Evolutionary conservation across 768 basidiomycete genomes (phyloP).

Genomic region (Collybia mongolica): DNA sequence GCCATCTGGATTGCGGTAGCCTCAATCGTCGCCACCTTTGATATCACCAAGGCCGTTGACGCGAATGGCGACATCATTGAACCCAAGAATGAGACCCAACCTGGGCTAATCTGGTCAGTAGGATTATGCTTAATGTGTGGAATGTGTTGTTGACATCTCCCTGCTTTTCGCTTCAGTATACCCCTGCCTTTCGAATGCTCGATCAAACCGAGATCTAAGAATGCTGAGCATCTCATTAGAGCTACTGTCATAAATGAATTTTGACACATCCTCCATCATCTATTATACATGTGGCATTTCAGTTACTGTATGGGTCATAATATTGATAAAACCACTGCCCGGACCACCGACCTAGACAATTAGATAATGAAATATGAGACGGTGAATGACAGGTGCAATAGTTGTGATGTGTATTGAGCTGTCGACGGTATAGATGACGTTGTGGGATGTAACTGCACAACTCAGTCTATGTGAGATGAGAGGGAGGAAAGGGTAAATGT

Average conservation of each 20-base stretch:
- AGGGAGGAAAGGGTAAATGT: too few relatives aligned
- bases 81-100: slow-evolving; percentile 26
- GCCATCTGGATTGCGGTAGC: slow-evolving; percentile 26
- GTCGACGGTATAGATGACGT: too few relatives aligned
- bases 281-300: too few relatives aligned
- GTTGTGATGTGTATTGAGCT: too few relatives aligned
- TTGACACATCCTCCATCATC: too few relatives aligned
- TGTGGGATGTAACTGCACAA: too few relatives aligned
- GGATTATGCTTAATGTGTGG: neutral
- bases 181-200: slow-evolving; percentile 25
- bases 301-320: too few relatives aligned
- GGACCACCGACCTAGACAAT: too few relatives aligned
- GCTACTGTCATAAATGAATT: slow-evolving; percentile 1
- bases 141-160: neutral
- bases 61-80: slow-evolving; percentile 20
- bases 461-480: too few relatives aligned
- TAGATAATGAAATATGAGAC: too few relatives aligned
- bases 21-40: slow-evolving; percentile 27
- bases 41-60: slow-evolving; percentile 23
- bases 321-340: too few relatives aligned
- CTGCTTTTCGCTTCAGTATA: slow-evolving; percentile 4
- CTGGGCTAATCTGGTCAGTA: slow-evolving; percentile 32
- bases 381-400: too few relatives aligned
- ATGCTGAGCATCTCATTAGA: slow-evolving; percentile 17
- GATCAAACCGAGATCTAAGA: slow-evolving; percentile 25